These are phyloP conservation scores for Aspergillus olivimuriae DNA, from an alignment of 495 filamentous ascomycete species.

Conservation along the genomic window DNA sequence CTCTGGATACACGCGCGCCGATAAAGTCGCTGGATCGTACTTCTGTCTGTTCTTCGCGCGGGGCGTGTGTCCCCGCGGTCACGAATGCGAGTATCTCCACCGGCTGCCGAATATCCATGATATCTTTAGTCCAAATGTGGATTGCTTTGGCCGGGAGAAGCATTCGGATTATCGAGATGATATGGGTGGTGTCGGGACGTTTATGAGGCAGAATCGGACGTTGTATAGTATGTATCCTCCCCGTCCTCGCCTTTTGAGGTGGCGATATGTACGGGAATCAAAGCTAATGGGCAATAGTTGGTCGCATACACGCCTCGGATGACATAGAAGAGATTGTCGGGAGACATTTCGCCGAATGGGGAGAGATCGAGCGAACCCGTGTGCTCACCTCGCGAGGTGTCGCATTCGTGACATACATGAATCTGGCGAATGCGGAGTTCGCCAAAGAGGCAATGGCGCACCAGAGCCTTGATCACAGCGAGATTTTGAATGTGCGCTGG, in stretches of 20 bases:
- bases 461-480: conserved; percentile 77
- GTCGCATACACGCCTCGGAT: conserved; percentile 91
- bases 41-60: conserved; percentile 91
- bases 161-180: conserved; percentile 85
- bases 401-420: conserved; percentile 83
- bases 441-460: conserved; percentile 89
- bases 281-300: no score
- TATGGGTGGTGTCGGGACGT: conserved; percentile 92
- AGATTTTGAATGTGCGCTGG: conserved; percentile 95
- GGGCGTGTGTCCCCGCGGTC: conserved; percentile 75
- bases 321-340: conserved; percentile 97
- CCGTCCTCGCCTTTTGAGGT: no score
- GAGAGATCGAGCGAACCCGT: conserved; percentile 77
- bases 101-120: conserved; percentile 77
- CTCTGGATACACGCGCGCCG: conserved; percentile 82
- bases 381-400: conserved; percentile 91
- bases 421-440: conserved; percentile 82
- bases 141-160: conserved; percentile 90
- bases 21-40: conserved; percentile 70
- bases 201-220: conserved; percentile 86
- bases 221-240: no score
- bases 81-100: conserved; percentile 93
- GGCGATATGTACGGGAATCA: no score
- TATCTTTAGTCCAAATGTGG: conserved; percentile 80
- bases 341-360: conserved; percentile 91